A percentile compares a stretch with the other conserved stretches of the same genome.
Conservation (phyloP, 2,329 filamentous ascomycete species). For the Fusarium devonianum region DNA sequence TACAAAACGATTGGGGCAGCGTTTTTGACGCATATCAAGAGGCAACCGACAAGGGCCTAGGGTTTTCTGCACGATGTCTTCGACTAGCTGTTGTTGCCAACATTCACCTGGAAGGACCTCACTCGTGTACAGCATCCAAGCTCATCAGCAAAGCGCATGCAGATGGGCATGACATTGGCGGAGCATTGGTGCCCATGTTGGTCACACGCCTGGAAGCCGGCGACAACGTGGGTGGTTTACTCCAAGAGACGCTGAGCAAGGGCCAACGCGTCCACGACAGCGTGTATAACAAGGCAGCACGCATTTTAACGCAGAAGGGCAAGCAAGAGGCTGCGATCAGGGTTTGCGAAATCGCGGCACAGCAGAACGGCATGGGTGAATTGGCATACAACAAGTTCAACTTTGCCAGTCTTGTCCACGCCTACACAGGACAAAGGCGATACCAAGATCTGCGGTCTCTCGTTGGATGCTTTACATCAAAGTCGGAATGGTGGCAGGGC, state of each 20-base stretch:
- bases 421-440: slow-evolving; percentile 44
- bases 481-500: slow-evolving; percentile 48
- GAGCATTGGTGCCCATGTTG: slow-evolving; percentile 51
- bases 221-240: slow-evolving; percentile 36
- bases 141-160: slow-evolving; percentile 51
- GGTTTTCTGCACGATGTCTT: slow-evolving; percentile 51
- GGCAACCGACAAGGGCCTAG: slow-evolving; percentile 40
- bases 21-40: slow-evolving; percentile 50
- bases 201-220: slow-evolving; percentile 48
- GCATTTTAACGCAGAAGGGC: slow-evolving; percentile 42
- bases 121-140: slow-evolving; percentile 44
- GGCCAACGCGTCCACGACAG: slow-evolving; percentile 46
- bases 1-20: slow-evolving; percentile 41
- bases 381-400: slow-evolving; percentile 49
- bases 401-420: slow-evolving; percentile 48
- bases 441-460: slow-evolving; percentile 45
- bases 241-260: slow-evolving; percentile 40
- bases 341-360: slow-evolving; percentile 48
- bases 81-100: slow-evolving; percentile 57
- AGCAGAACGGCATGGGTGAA: slow-evolving; percentile 47
- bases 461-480: slow-evolving; percentile 43
- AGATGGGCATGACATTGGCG: slow-evolving; percentile 52
- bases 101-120: slow-evolving; percentile 44
- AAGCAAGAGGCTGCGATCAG: slow-evolving; percentile 42
- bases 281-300: slow-evolving; percentile 48